Conservation (phyloP, 1,284 basidiomycete genomes). For the Pseudozyma hubeiensis region DNA sequence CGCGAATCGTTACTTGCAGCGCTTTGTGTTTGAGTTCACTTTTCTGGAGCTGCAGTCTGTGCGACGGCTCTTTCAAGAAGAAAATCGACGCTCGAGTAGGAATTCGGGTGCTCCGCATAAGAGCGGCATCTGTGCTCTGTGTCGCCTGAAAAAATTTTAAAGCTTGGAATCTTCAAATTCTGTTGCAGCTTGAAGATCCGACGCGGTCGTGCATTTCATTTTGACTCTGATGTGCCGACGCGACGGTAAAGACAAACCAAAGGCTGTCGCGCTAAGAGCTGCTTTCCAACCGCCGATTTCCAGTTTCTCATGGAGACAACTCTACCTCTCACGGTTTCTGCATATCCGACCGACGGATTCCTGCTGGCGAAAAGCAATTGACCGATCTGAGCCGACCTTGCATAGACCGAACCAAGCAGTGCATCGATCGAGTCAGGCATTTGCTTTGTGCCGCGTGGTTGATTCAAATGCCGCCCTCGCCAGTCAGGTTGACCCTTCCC, state of each 20-base stretch:
- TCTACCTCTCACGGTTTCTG: no score
- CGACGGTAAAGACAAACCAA: background rate
- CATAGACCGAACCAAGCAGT: background rate
- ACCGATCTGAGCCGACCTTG: no score
- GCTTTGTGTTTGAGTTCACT: no score
- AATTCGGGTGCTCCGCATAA: background rate
- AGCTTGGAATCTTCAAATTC: background rate
- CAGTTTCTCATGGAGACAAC: no score
- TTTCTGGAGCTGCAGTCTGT: no score
- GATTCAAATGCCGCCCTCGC: slow-evolving; percentile 4
- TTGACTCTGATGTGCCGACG: background rate
- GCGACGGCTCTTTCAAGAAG: background rate
- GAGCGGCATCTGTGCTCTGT: background rate
- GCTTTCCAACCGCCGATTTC: background rate
- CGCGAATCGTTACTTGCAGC: no score
- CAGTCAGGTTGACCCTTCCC: background rate
- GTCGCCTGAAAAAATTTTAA: slow-evolving; percentile 7
- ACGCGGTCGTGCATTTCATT: slow-evolving; percentile 10
- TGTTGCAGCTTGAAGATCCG: slow-evolving; percentile 1
- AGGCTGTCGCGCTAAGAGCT: slow-evolving; percentile 1
- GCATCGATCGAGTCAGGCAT: no score
- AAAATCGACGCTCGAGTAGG: slow-evolving; percentile 11
- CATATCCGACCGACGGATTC: background rate
- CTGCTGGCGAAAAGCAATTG: no score
- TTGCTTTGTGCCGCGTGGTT: background rate